These are phyloP conservation scores for Elsinoe arachidis DNA, from an alignment of 2,329 filamentous ascomycete genomes.

Conservation along the genomic window DNA sequence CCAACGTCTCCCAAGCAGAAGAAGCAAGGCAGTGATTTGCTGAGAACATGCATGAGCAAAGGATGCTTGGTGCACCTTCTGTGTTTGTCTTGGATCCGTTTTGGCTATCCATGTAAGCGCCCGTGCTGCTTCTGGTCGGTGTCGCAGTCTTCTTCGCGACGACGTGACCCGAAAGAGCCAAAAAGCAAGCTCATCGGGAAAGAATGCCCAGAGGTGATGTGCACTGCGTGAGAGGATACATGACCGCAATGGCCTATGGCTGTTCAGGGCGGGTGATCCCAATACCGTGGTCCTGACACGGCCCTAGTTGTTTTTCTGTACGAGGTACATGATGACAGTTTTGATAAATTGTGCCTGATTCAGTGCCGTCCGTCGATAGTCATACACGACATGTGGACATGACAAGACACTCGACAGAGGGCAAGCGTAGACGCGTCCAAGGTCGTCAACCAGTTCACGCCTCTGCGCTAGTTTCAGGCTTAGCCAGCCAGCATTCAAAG, in stretches of 20 bases:
- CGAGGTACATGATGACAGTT: background rate
- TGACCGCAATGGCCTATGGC: background rate
- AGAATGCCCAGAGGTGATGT: slow-evolving; percentile 1
- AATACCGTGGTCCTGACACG: background rate
- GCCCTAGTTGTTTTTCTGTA: background rate
- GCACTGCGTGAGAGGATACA: background rate
- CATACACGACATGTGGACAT: background rate
- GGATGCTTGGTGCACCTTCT: slow-evolving; percentile 7
- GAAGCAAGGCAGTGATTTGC: background rate
- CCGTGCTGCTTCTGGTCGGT: background rate
- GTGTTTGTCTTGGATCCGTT: slow-evolving; percentile 5
- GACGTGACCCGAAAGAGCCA: background rate
- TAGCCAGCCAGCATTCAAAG: slow-evolving; percentile 3
- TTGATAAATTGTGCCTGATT: background rate
- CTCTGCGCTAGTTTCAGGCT: background rate
- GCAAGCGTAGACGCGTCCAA: background rate
- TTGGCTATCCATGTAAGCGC: background rate
- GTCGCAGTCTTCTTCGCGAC: background rate
- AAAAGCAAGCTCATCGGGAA: slow-evolving; percentile 3
- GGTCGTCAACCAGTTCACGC: slow-evolving; percentile 8
- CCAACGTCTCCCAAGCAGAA: background rate
- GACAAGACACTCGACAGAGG: background rate
- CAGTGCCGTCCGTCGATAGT: slow-evolving; percentile 9
- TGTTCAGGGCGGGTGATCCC: background rate
- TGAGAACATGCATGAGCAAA: background rate